phyloP scores from a whole-genome alignment of 2,329 filamentous ascomycete species.

The Aureobasidium melanogenum region DNA sequence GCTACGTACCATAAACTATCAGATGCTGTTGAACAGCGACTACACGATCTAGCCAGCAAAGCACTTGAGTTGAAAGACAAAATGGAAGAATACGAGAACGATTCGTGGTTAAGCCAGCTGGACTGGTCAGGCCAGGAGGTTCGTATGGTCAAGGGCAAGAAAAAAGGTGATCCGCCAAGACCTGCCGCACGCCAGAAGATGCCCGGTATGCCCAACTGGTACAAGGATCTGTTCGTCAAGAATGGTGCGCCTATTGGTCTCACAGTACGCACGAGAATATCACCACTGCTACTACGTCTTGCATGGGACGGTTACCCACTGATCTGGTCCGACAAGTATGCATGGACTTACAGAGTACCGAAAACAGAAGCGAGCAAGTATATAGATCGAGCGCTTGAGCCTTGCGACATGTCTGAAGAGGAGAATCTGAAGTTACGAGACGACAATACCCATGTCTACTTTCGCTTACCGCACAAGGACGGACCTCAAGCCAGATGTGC shows the following conservation, averaged over 20 bases:
- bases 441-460: conserved; percentile 62
- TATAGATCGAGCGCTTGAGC: conserved; percentile 58
- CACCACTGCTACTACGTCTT: conserved; percentile 73
- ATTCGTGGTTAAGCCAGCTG: conserved; percentile 87
- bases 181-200: conserved; percentile 80
- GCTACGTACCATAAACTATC: conserved; percentile 71
- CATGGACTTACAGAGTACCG: conserved; percentile 83
- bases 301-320: conserved; percentile 85
- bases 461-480: conserved; percentile 94
- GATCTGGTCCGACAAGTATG: conserved; percentile 86
- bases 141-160: conserved; percentile 84
- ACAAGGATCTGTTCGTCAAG: conserved; percentile 76
- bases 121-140: conserved; percentile 94
- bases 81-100: conserved; percentile 59
- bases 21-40: conserved; percentile 65
- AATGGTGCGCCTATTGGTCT: conserved; percentile 61
- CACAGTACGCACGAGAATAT: conserved; percentile 78
- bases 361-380: conserved; percentile 55
- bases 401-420: conserved; percentile 71
- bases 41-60: conserved; percentile 65
- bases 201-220: conserved; percentile 93
- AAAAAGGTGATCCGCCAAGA: conserved; percentile 69
- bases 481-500: conserved; percentile 76
- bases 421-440: conserved; percentile 55
- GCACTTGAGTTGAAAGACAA: conserved; percentile 67